Base-by-base conservation (phyloP, 1,284 basidiomycete genomes). In the Ustilago loliicola region DNA sequence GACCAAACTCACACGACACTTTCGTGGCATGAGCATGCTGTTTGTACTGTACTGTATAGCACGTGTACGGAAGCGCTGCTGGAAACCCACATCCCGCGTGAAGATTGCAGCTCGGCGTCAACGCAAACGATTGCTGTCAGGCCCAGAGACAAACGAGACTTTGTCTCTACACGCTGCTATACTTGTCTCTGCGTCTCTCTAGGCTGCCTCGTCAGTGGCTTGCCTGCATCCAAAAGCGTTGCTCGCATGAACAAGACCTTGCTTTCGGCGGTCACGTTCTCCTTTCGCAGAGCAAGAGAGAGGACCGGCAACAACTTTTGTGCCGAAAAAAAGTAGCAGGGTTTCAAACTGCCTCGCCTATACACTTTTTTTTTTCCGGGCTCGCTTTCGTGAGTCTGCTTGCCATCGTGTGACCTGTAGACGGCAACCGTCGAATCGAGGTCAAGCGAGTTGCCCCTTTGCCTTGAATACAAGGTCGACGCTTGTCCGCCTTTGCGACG, bases 201-300 rank as follows among this genome's bases (percentile, higher is more conserved):
- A 1, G 29, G 17, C 25, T 11, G 5, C 17, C 48, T 50, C 48
- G 2, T 50, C 5, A 48, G 45, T 25, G 45, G 45, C 45, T 23
- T 50, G 23, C 29, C n/a, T 48, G 21, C 45, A 48, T 3, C 25
- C 51, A 30, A 50, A 9, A 29, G 29, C n/a, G 30, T 21, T 30
- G 51, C 13, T 29, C 13, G 59, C 36, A 53, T 61, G 36, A 61
- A 42, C 27, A 30, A 10, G 36, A 1, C 59, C 3, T 32, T 27
- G 19, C 51, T 10, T 56, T 63, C 61, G 61, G 53, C 61, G 61
- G 61, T 63, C 61, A 56, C 61, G 61, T 63, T 63, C 52, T n/a
- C 29, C 25, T 29, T 19, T 29, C 3, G 25, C 25, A 6, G 13
- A 15, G 15, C 25, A 45, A 29, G 27, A 19, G 6, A 2, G 27